phyloP scores from a whole-genome alignment of 116 monocot genomes.

The Phalaenopsis hybrid region DNA sequence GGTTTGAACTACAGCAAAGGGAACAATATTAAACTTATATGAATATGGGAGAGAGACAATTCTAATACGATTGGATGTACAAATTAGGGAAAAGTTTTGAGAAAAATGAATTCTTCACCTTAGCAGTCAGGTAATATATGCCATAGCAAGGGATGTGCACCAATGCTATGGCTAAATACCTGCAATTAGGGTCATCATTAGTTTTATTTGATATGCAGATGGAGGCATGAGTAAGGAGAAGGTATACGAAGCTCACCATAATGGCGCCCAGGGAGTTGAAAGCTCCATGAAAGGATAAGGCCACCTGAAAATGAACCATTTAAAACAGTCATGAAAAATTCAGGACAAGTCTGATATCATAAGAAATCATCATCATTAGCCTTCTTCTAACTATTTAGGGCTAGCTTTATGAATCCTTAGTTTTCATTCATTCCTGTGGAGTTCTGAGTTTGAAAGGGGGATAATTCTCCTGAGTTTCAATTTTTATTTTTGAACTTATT shows the following conservation, averaged over 20 bases:
- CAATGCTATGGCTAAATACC: slow-evolving; percentile 66
- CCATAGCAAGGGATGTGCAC: slow-evolving; percentile 70
- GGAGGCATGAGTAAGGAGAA: background rate
- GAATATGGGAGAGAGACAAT: background rate
- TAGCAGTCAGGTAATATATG: slow-evolving; percentile 48
- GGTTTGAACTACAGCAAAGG: too few species aligned
- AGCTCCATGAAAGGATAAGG: slow-evolving; percentile 49
- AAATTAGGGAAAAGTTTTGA: slow-evolving; percentile 41
- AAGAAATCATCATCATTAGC: too few species aligned
- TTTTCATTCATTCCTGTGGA: too few species aligned
- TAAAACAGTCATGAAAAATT: too few species aligned
- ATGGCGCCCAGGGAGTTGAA: slow-evolving; percentile 43
- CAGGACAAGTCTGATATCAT: too few species aligned
- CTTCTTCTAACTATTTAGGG: background rate
- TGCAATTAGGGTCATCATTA: slow-evolving; percentile 14
- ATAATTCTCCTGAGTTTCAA: too few species aligned
- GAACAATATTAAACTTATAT: background rate
- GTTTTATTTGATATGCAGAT: background rate
- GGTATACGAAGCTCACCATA: slow-evolving; percentile 29
- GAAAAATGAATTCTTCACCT: slow-evolving; percentile 45
- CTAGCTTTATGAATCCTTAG: too few species aligned
- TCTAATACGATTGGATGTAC: slow-evolving; percentile 27
- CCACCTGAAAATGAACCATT: slow-evolving; percentile 36
- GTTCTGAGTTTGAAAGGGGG: background rate
- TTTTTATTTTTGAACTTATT: too few species aligned